Evolutionary conservation across 1,284 basidiomycete species (phyloP).

Genomic region (Cystobasidium pallidum): DNA sequence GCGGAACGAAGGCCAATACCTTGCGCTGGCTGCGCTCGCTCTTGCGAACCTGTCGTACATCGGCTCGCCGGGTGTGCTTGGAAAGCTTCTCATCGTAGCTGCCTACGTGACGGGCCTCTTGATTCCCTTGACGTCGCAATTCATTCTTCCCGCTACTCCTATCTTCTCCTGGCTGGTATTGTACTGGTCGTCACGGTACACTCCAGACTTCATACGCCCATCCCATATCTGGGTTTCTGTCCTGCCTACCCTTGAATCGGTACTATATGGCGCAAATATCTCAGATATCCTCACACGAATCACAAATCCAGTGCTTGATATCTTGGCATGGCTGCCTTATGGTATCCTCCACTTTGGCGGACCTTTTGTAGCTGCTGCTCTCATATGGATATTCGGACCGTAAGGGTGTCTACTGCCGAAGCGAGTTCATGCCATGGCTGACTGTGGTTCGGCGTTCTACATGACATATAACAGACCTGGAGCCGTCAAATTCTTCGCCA

Average conservation of each 20-base stretch:
- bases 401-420: conserved; percentile 56
- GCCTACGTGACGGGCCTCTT: conserved; percentile 60
- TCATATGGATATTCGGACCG: conserved; percentile 78
- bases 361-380: conserved; percentile 76
- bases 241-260: conserved; percentile 89
- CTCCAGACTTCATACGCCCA: conserved; percentile 74
- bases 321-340: conserved; percentile 94
- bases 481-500: conserved; percentile 80
- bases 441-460: not conserved
- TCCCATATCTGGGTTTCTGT: conserved; percentile 80
- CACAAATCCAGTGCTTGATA: conserved; percentile 87
- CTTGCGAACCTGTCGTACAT: conserved; percentile 35
- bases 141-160: conserved; percentile 86
- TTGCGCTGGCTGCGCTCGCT: conserved; percentile 36
- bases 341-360: conserved; percentile 86
- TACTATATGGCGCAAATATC: conserved; percentile 95
- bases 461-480: conserved; percentile 56
- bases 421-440: not conserved
- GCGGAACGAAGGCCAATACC: conserved; percentile 45
- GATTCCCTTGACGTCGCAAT: conserved; percentile 86
- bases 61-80: conserved; percentile 22
- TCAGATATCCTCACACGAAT: conserved; percentile 92
- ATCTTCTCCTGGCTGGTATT: conserved; percentile 73
- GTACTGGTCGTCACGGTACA: conserved; percentile 84
- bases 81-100: conserved; percentile 33